Base-by-base conservation (phyloP, 179 eudicot genomes). In the Silene vulgaris region DNA sequence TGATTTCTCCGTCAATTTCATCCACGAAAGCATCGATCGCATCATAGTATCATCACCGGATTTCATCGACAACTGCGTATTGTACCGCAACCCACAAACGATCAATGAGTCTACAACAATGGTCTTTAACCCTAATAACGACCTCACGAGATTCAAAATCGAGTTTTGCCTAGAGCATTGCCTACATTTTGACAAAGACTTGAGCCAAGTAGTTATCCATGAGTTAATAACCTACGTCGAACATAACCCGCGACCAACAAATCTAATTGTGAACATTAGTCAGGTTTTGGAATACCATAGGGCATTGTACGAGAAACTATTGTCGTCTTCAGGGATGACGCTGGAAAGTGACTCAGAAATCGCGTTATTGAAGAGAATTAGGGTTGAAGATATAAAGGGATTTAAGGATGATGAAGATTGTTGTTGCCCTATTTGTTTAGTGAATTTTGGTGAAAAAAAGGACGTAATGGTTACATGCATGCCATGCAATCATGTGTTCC, bases 401-500 rank as follows among this genome's bases (percentile, higher is more conserved):
- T 40, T 67, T 17, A 37, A 37, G 71, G 71, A 67, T 6, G 52
- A 3, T 69, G 56, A 65, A 30, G 21, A 63, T 2, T 8, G 23
- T 8, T 63, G 28, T 45, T 69, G 72, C 16, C 48, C 57, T 1
- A 45, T 69, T 40, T 69, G 72, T 8, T 45, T 69, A 1, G n/a
- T n/a, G 16, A 21, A 69, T 40, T 40, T 40, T 28, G 21, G 8
- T 43, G 30, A 69, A 8, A 6, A 20, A 20, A 20, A 17, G 72
- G 54, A 45, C 59, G 56, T 40, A 40, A 37, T 9, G 54, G 26
- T 68, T 0, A 9, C 73, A 69, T 69, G 59, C 73, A 69, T 45
- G 73, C 73, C 73, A 45, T 69, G 73, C 73, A 69, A 69, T 4
- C 73, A 69, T 3, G 59, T 19, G 8, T 21, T 69, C 45, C 59